phyloP scores from a whole-genome alignment of 345 rosid genomes.

The Salix exigua region DNA sequence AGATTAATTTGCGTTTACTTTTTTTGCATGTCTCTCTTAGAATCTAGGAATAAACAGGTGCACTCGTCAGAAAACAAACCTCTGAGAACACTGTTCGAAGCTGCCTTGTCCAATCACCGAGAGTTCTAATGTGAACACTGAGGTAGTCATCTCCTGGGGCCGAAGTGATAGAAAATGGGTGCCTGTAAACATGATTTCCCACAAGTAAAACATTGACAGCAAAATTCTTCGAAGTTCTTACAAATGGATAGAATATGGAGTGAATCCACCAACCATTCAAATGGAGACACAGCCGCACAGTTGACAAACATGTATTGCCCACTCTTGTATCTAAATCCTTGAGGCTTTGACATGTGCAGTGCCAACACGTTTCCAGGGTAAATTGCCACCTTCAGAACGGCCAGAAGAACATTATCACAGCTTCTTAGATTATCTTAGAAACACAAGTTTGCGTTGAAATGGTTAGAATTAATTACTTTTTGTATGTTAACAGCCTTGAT shows the following conservation, averaged over 20 bases:
- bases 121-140: slow-evolving; percentile 69
- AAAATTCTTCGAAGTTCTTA: neutral
- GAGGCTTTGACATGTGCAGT: slow-evolving; percentile 69
- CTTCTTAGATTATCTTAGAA: neutral
- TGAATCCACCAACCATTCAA: slow-evolving; percentile 51
- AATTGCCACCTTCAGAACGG: slow-evolving; percentile 46
- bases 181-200: slow-evolving; percentile 42
- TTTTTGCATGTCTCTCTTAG: neutral
- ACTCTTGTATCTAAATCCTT: slow-evolving; percentile 73
- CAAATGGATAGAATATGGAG: neutral
- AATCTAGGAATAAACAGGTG: neutral
- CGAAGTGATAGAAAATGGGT: slow-evolving; percentile 83
- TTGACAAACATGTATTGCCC: slow-evolving; percentile 85
- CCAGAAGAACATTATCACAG: neutral
- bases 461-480: slow-evolving; percentile 38
- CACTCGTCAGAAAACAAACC: slow-evolving; percentile 24
- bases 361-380: slow-evolving; percentile 81
- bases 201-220: neutral
- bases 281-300: slow-evolving; percentile 78
- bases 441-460: neutral
- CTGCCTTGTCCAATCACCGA: slow-evolving; percentile 77
- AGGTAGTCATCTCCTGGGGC: slow-evolving; percentile 78
- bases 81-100: slow-evolving; percentile 69
- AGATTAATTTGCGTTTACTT: neutral
- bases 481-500: slow-evolving; percentile 56